These are phyloP conservation scores for Cryptosporidium sp. DNA, from an alignment of 169 alveolate species.

Conservation along the genomic window DNA sequence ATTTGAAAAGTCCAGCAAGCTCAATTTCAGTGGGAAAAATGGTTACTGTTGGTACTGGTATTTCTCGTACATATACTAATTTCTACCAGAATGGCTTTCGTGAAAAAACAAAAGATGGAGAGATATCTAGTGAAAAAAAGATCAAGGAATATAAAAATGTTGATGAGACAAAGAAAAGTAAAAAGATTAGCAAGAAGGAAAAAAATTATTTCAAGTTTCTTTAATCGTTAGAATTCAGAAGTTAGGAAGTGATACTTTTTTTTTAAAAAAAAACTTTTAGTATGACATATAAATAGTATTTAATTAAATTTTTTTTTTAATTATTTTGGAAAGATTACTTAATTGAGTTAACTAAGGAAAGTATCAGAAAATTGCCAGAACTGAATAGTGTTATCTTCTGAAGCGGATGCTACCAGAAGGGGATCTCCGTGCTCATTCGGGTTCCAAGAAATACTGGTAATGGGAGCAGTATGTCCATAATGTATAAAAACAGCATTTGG, in stretches of 20 bases:
- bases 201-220: constrained; percentile 25
- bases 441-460: constrained; percentile 86
- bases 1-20: constrained; percentile 84
- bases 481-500: constrained; percentile 80
- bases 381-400: constrained; percentile 87
- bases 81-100: neutral
- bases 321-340: neutral
- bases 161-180: neutral
- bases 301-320: neutral
- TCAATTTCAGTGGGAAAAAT: constrained; percentile 68
- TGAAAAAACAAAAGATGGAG: neutral
- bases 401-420: constrained; percentile 82
- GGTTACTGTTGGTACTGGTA: constrained; percentile 52
- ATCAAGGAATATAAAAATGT: neutral
- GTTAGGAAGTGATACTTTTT: neutral
- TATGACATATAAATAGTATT: neutral
- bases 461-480: constrained; percentile 86
- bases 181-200: neutral
- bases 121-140: neutral
- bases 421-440: constrained; percentile 79
- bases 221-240: neutral
- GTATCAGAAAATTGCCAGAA: constrained; percentile 81
- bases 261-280: too few species aligned
- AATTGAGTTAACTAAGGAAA: constrained; percentile 1
- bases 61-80: constrained; percentile 49